These are phyloP conservation scores for Penicillium egyptiacum DNA, from an alignment of 495 filamentous ascomycete species.

Conservation along the genomic window DNA sequence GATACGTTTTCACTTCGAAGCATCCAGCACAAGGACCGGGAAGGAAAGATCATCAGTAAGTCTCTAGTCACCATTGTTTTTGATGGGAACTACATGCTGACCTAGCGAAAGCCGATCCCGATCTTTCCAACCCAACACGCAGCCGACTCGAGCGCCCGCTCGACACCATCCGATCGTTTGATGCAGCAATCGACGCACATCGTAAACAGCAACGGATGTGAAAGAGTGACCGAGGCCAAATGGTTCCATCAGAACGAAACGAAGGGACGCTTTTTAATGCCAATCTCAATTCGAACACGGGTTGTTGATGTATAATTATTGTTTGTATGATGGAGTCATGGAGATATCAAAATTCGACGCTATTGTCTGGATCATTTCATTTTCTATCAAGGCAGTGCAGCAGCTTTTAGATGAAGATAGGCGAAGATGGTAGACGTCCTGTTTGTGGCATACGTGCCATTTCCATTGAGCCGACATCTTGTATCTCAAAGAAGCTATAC, in stretches of 20 bases:
- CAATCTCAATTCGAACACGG: conserved; percentile 9
- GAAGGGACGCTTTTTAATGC: conserved; percentile 16
- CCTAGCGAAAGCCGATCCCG: conserved; percentile 35
- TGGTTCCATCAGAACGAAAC: conserved; percentile 8
- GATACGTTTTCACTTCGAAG: conserved; percentile 62
- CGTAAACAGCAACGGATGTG: conserved; percentile 30
- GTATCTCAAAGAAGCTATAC: not conserved
- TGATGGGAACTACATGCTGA: conserved; percentile 35
- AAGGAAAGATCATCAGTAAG: conserved; percentile 81
- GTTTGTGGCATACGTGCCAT: not conserved
- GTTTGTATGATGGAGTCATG: not conserved
- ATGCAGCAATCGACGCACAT: conserved; percentile 77
- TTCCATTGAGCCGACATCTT: not conserved
- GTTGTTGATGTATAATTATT: conserved; percentile 18
- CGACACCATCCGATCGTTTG: conserved; percentile 89
- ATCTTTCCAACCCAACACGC: conserved; percentile 65
- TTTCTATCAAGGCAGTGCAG: not conserved
- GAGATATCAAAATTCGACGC: not conserved
- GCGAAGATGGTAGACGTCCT: not conserved
- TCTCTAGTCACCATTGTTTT: not conserved
- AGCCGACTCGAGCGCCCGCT: conserved; percentile 84
- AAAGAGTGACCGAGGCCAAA: conserved; percentile 3
- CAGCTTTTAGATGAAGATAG: not conserved
- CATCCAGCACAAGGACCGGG: conserved; percentile 74
- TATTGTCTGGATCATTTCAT: not conserved